These are phyloP conservation scores for Coemansia sp. DNA, from an alignment of 192 early-diverging fungal genomes.

Conservation along the genomic window DNA sequence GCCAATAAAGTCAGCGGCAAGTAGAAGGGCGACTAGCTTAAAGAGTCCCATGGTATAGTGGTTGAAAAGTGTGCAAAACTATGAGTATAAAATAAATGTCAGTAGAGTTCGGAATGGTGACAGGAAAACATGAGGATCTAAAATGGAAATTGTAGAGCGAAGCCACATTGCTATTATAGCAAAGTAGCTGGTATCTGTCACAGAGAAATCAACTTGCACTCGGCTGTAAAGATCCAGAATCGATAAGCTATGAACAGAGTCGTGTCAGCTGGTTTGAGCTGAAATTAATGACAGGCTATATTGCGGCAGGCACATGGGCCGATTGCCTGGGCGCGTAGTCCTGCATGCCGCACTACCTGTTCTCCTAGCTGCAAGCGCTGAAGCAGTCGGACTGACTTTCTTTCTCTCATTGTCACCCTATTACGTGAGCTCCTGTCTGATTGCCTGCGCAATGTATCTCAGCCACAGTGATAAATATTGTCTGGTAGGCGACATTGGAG, in stretches of 20 bases:
- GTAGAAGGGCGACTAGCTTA: not conserved
- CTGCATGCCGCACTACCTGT: no score
- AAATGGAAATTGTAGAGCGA: not conserved
- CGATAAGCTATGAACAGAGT: conserved; percentile 1
- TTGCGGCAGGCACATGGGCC: no score
- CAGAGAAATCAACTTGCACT: not conserved
- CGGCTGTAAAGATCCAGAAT: not conserved
- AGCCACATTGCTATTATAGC: not conserved
- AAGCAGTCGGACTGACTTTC: not conserved
- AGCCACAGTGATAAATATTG: not conserved
- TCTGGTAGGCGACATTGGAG: not conserved
- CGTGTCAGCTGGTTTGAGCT: not conserved
- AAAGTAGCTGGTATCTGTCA: not conserved
- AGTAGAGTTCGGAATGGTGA: not conserved
- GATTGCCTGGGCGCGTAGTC: no score
- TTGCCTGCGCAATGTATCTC: not conserved
- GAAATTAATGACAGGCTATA: not conserved
- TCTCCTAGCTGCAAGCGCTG: not conserved
- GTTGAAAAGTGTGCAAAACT: not conserved
- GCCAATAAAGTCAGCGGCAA: not conserved
- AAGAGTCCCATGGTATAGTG: not conserved
- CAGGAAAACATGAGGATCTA: not conserved
- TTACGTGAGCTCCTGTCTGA: not conserved
- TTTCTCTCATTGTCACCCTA: not conserved
- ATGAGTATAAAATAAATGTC: not conserved